A percentile compares a stretch with the other conserved stretches of the same genome.
Conservation (phyloP, 352 stramenopile genomes). For the Blastocystis sp. region DNA sequence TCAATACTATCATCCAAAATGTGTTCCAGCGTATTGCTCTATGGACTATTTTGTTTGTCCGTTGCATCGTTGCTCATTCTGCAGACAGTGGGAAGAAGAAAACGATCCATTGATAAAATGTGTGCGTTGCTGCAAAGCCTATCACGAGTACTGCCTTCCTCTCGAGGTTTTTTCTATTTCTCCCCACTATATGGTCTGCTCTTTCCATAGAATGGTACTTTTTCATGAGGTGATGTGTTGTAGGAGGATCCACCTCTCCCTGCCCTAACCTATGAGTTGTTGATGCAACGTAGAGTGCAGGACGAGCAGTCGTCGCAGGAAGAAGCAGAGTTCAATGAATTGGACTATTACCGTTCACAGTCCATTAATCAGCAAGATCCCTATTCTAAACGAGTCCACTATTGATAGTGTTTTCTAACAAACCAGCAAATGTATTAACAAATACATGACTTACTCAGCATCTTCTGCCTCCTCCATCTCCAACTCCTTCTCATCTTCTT, state of each 20-base stretch:
- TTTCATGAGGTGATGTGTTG: not conserved
- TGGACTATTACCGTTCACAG: not conserved
- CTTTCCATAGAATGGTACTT: not conserved
- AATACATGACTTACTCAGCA: slow-evolving; percentile 60
- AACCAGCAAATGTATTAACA: slow-evolving; percentile 40
- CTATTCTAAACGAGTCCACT: not conserved
- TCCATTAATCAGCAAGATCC: not conserved
- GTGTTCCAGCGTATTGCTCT: not conserved
- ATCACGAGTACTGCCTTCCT: not conserved
- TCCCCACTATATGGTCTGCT: not conserved
- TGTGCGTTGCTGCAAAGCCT: not conserved
- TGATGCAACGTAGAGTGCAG: not conserved
- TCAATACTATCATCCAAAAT: not conserved
- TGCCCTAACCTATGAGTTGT: not conserved
- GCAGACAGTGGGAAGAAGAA: not conserved
- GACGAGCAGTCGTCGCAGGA: not conserved
- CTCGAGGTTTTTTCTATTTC: not conserved
- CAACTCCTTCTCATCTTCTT: slow-evolving; percentile 66
- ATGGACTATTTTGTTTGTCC: not conserved
- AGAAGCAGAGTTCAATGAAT: not conserved
- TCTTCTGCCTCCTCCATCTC: slow-evolving; percentile 64
- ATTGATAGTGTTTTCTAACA: not conserved
- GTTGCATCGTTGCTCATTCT: not conserved
- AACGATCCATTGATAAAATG: not conserved
- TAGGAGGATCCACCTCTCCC: not conserved